phyloP scores from a whole-genome alignment of 2,329 filamentous ascomycete species.

The Trichoderma oligosporum region DNA sequence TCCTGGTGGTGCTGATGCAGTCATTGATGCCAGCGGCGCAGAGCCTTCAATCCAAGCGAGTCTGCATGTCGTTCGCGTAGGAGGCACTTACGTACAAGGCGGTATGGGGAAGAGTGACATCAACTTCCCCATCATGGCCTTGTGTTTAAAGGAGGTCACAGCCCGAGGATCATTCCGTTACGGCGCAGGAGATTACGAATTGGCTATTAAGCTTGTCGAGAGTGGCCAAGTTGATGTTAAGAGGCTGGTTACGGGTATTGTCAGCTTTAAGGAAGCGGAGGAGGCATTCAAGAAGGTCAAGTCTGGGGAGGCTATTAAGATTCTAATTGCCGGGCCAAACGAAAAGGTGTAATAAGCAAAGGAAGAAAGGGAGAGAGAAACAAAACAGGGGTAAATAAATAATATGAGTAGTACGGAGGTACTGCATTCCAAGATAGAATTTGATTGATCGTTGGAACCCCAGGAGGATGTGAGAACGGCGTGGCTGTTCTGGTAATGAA shows the following conservation, averaged over 20 bases:
- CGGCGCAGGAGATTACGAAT: conserved; percentile 78
- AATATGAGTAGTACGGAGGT: background rate
- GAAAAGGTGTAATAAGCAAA: conserved; percentile 30
- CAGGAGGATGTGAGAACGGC: background rate
- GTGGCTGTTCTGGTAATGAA: background rate
- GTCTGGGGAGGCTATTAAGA: conserved; percentile 72
- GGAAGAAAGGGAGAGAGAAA: background rate
- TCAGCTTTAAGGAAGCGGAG: conserved; percentile 78
- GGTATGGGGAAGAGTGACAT: conserved; percentile 90
- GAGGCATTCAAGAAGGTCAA: conserved; percentile 84
- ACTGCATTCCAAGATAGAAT: background rate
- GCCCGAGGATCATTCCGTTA: conserved; percentile 88
- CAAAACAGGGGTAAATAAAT: background rate
- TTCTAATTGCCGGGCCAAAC: conserved; percentile 63
- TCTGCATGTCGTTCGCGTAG: conserved; percentile 65
- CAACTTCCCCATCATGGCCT: conserved; percentile 84
- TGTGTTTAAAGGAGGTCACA: conserved; percentile 86
- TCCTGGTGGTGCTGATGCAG: conserved; percentile 65
- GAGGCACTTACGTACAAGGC: conserved; percentile 77
- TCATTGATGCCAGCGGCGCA: conserved; percentile 76
- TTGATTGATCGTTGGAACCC: background rate
- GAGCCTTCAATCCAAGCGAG: conserved; percentile 73
- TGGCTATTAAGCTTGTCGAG: conserved; percentile 73
- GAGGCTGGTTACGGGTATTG: conserved; percentile 72
- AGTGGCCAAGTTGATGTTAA: conserved; percentile 74